Percentiles rank a stretch among this genome's conserved stretches.
phyloP scores from a whole-genome alignment of 192 early-diverging fungal genomes.

The Umbelopsis sp. region DNA sequence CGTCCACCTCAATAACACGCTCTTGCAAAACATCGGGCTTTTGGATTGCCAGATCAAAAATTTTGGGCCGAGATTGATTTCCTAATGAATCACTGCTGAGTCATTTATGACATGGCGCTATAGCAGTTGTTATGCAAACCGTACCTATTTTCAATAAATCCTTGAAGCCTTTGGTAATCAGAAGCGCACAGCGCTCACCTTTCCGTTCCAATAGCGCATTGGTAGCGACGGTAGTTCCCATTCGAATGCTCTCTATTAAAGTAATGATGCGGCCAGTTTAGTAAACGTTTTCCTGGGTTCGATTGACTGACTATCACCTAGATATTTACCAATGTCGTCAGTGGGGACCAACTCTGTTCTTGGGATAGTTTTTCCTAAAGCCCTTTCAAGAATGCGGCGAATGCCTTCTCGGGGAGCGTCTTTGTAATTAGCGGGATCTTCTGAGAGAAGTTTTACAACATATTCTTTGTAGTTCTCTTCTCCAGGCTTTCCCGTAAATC shows the following conservation, averaged over 20 bases:
- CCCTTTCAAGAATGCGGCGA: constrained; percentile 79
- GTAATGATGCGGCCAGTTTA: neutral
- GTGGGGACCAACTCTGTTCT: constrained; percentile 75
- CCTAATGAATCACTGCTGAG: constrained; percentile 38
- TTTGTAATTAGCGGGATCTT: constrained; percentile 86
- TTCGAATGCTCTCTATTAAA: constrained; percentile 65
- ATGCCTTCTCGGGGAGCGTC: constrained; percentile 97
- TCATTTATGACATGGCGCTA: too few relatives aligned
- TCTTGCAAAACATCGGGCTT: constrained; percentile 88
- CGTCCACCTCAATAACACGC: constrained; percentile 79
- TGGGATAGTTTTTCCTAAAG: constrained; percentile 70
- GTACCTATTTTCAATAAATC: constrained; percentile 70
- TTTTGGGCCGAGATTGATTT: constrained; percentile 91
- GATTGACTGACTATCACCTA: neutral
- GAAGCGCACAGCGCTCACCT: constrained; percentile 84
- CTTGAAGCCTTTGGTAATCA: constrained; percentile 93
- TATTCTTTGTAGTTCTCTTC: constrained; percentile 53
- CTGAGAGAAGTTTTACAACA: constrained; percentile 91
- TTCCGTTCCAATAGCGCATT: constrained; percentile 88
- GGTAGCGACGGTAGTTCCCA: constrained; percentile 98
- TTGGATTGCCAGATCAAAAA: constrained; percentile 91
- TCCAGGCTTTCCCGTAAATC: constrained; percentile 60
- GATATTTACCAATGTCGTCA: constrained; percentile 53
- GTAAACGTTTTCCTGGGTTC: neutral
- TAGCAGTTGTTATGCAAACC: neutral